Evolutionary conservation across 768 basidiomycete species (phyloP).

Genomic region (Boletus reticulatus): DNA sequence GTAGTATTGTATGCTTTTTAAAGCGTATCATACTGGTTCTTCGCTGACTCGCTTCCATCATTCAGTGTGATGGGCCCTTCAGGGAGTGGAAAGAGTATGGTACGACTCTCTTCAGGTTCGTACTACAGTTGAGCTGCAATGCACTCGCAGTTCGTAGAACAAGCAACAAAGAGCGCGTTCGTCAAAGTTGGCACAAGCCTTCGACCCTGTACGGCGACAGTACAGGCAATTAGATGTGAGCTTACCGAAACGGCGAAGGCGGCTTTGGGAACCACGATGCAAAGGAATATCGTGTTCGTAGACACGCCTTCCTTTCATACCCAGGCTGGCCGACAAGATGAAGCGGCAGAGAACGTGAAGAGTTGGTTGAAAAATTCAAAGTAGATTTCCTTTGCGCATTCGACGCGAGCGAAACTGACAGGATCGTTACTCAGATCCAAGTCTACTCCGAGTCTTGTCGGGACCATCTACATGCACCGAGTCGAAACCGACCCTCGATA

Average conservation of each 20-base stretch:
- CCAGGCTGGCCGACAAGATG: no score
- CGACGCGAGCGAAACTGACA: not conserved
- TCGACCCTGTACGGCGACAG: not conserved
- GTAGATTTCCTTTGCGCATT: not conserved
- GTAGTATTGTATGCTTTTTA: conserved; percentile 18
- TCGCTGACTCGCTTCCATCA: not conserved
- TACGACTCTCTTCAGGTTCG: not conserved
- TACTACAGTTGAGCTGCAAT: not conserved
- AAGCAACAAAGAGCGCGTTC: not conserved
- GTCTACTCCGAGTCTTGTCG: not conserved
- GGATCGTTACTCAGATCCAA: conserved; percentile 1
- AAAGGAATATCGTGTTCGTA: no score
- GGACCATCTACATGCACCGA: conserved; percentile 17
- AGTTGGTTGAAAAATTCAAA: no score
- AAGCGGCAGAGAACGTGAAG: no score
- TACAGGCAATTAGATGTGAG: conserved; percentile 13
- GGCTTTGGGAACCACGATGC: not conserved
- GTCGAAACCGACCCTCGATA: not conserved
- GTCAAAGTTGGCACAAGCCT: not conserved
- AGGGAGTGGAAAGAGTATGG: conserved; percentile 18
- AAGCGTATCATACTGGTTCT: not conserved
- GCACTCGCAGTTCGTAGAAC: conserved; percentile 6
- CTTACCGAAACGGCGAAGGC: not conserved
- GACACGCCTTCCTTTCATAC: no score
- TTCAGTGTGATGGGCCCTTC: conserved; percentile 19